phyloP scores from a whole-genome alignment of 768 basidiomycete genomes.

The Tephrocybe sp. region DNA sequence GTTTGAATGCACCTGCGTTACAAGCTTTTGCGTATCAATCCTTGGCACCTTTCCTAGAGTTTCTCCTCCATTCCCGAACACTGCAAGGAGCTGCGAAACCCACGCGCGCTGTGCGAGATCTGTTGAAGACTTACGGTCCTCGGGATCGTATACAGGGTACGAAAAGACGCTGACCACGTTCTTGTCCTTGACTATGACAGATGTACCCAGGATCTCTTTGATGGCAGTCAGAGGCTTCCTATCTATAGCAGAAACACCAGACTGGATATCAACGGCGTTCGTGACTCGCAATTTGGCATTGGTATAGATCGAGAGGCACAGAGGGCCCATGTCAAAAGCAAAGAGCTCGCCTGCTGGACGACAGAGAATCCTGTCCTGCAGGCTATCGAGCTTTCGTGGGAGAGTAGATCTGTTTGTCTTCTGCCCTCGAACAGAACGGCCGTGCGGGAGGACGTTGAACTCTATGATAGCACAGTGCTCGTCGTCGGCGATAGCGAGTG shows the following conservation, averaged over 20 bases:
- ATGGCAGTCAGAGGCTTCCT: slow-evolving; percentile 44
- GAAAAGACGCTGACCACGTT: slow-evolving; percentile 39
- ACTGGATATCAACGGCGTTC: slow-evolving; percentile 60
- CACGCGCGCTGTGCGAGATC: slow-evolving; percentile 48
- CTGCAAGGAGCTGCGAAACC: slow-evolving; percentile 47
- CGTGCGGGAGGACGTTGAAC: slow-evolving; percentile 22
- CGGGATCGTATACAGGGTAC: slow-evolving; percentile 33
- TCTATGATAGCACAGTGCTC: slow-evolving; percentile 35
- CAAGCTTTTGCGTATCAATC: slow-evolving; percentile 44
- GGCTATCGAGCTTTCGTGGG: slow-evolving; percentile 19
- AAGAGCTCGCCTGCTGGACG: slow-evolving; percentile 42
- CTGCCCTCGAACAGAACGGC: slow-evolving; percentile 15
- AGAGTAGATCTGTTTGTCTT: slow-evolving; percentile 16
- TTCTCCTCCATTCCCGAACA: slow-evolving; percentile 39
- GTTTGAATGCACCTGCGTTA: slow-evolving; percentile 28
- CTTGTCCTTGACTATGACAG: slow-evolving; percentile 31
- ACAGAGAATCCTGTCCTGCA: slow-evolving; percentile 40
- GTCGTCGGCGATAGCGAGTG: slow-evolving; percentile 46
- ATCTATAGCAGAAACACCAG: slow-evolving; percentile 38
- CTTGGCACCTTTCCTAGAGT: slow-evolving; percentile 40
- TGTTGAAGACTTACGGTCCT: slow-evolving; percentile 26
- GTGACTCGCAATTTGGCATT: slow-evolving; percentile 42
- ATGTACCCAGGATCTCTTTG: slow-evolving; percentile 38
- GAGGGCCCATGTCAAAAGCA: slow-evolving; percentile 53
- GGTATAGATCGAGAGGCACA: slow-evolving; percentile 48